Percentiles rank a stretch among this genome's conserved stretches.
These are phyloP conservation scores for Mucor velutinosus DNA, from an alignment of 371 early-diverging fungal species.

Conservation along the genomic window DNA sequence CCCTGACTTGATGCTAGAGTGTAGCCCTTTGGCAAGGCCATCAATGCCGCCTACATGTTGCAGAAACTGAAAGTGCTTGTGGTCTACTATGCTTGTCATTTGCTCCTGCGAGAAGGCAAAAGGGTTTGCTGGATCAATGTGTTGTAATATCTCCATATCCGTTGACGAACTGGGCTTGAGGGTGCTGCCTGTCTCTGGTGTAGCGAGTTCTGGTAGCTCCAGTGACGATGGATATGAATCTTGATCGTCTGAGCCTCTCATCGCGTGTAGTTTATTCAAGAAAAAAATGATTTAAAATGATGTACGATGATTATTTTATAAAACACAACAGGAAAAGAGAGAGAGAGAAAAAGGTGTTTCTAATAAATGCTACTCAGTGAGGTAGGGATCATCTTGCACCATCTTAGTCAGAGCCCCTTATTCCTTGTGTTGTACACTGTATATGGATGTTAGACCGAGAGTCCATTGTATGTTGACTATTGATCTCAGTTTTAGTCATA, in stretches of 20 bases:
- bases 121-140: constrained; percentile 51
- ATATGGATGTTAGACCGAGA: not conserved
- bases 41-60: constrained; percentile 48
- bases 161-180: not conserved
- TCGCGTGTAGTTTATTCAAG: not conserved
- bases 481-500: not conserved
- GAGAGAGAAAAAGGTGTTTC: not conserved
- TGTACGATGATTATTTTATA: not conserved
- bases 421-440: not conserved
- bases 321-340: not conserved
- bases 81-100: constrained; percentile 51
- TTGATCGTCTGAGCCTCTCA: constrained; percentile 1
- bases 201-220: not conserved
- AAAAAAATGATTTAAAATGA: not conserved
- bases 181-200: not conserved
- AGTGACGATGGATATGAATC: constrained; percentile 11
- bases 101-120: constrained; percentile 44
- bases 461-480: not conserved
- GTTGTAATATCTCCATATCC: constrained; percentile 22
- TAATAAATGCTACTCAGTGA: not conserved
- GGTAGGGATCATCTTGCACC: not conserved
- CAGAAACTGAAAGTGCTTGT: constrained; percentile 47
- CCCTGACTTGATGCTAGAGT: constrained; percentile 49
- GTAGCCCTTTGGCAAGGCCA: constrained; percentile 57
- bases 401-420: not conserved